Evolutionary conservation across 2,329 filamentous ascomycete genomes (phyloP).

Genomic region (Paecilomyces formosus): DNA sequence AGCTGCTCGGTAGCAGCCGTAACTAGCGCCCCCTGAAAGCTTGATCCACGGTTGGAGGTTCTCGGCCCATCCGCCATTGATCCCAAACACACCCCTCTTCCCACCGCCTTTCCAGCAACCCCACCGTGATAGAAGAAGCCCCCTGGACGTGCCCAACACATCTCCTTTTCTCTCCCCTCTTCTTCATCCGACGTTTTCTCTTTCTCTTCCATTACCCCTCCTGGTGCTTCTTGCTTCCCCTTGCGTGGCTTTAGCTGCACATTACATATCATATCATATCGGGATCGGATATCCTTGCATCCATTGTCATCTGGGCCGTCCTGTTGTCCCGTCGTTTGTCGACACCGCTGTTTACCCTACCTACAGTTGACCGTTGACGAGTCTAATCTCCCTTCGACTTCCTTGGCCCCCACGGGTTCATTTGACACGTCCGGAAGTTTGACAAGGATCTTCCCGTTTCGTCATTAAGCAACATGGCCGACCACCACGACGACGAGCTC

Average conservation of each 20-base stretch:
- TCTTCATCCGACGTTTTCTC: conserved; percentile 1
- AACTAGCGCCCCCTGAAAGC: neutral
- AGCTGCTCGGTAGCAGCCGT: neutral
- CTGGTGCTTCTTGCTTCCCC: neutral
- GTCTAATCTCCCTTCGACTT: neutral
- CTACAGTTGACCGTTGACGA: neutral
- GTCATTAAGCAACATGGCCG: conserved; percentile 49
- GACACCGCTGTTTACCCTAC: neutral
- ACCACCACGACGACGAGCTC: conserved; percentile 70
- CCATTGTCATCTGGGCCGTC: neutral
- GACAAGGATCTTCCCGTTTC: neutral
- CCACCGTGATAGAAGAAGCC: conserved; percentile 14
- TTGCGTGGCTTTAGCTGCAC: neutral
- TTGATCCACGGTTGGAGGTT: neutral
- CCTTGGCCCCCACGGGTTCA: neutral
- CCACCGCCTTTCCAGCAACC: conserved; percentile 23
- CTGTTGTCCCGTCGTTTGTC: neutral
- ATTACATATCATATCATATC: neutral
- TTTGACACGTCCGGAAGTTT: neutral
- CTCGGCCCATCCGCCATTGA: neutral
- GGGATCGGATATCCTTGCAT: neutral
- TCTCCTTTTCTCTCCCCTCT: conserved; percentile 4
- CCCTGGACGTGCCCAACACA: neutral
- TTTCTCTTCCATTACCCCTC: neutral
- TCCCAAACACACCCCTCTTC: conserved; percentile 9